Conservation (phyloP, 1,139 yeast genomes). For the Nakaseomyces glabratus region DNA sequence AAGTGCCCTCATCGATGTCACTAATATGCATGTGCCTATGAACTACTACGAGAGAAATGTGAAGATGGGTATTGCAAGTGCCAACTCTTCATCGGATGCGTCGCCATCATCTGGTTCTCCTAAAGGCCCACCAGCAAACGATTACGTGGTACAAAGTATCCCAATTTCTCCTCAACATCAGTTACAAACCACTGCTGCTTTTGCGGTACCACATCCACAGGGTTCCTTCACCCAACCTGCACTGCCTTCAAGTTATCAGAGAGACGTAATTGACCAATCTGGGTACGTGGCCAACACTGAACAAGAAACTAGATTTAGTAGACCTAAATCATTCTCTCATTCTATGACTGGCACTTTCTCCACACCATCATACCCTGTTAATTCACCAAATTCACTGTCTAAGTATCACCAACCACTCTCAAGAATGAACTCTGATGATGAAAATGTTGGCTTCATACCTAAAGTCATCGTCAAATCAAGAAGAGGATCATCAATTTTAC, state of each 20-base stretch:
- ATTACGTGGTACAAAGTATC: neutral
- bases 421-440: constrained; percentile 19
- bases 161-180: neutral
- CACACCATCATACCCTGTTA: neutral
- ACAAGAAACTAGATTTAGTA: constrained; percentile 17
- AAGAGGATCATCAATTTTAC: constrained; percentile 24
- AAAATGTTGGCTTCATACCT: constrained; percentile 30
- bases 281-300: constrained; percentile 10
- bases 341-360: constrained; percentile 17
- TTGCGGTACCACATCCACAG: no score
- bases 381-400: constrained; percentile 7
- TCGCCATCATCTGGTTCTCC: neutral
- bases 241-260: no score
- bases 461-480: constrained; percentile 30
- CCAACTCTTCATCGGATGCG: no score
- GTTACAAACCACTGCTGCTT: neutral
- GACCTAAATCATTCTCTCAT: constrained; percentile 28
- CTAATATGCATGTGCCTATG: constrained; percentile 2
- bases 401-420: constrained; percentile 9
- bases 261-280: constrained; percentile 7
- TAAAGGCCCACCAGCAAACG: neutral
- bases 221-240: constrained; percentile 1
- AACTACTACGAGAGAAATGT: constrained; percentile 4
- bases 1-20: constrained; percentile 23
- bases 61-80: constrained; percentile 2